Evolutionary conservation across 805 yeast genomes (phyloP).

Genomic region (Sungouiozyma intestinalis): DNA sequence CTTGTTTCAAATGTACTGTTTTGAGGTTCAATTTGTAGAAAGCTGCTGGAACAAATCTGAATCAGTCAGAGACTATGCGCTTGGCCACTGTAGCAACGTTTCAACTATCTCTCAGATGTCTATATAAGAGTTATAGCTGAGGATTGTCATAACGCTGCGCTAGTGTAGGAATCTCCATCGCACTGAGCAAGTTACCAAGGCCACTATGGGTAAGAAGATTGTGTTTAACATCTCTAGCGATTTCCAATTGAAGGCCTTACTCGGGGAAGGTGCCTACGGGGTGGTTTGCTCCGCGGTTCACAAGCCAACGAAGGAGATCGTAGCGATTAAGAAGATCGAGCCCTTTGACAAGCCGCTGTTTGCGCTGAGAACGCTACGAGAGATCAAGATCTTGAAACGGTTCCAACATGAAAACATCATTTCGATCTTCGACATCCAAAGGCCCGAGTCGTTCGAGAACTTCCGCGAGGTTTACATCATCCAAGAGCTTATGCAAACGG

Average conservation of each 20-base stretch:
- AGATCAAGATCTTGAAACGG: slow-evolving; percentile 77
- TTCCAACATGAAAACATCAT: slow-evolving; percentile 92
- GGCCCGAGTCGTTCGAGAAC: slow-evolving; percentile 63
- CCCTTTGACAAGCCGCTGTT: slow-evolving; percentile 87
- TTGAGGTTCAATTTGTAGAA: not conserved
- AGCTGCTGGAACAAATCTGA: not conserved
- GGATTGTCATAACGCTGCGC: no score
- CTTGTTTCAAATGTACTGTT: not conserved
- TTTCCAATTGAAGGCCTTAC: slow-evolving; percentile 72
- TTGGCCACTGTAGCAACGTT: no score
- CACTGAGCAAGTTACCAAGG: no score
- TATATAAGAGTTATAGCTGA: not conserved
- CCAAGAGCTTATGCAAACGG: slow-evolving; percentile 85
- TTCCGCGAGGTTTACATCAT: slow-evolving; percentile 83
- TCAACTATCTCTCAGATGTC: no score
- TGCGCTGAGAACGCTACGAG: slow-evolving; percentile 81
- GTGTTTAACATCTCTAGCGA: slow-evolving; percentile 79
- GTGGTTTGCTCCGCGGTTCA: slow-evolving; percentile 86
- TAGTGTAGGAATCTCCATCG: no score
- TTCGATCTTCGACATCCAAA: slow-evolving; percentile 78
- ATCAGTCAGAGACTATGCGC: not conserved
- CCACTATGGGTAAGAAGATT: slow-evolving; percentile 37
- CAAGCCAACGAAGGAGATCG: slow-evolving; percentile 73
- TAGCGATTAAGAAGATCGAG: slow-evolving; percentile 91
- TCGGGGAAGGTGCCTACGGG: slow-evolving; percentile 97